Base-by-base conservation (phyloP, 2,329 filamentous ascomycete species). In the Monilinia laxa region DNA sequence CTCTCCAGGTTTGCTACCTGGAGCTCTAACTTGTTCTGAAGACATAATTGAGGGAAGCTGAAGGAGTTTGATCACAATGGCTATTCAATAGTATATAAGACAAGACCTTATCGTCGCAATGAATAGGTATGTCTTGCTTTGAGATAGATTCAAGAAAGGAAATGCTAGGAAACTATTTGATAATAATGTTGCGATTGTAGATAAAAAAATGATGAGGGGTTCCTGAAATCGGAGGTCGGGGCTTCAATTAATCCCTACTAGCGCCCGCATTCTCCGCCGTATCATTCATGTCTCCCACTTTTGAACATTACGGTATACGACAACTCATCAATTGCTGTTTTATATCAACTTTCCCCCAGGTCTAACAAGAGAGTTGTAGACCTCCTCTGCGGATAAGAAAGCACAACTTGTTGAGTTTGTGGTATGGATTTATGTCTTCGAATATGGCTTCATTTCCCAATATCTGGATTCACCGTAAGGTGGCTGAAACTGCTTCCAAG, bases 401-500 rank as follows among this genome's bases (percentile, higher is more conserved):
- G 31, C n/a, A 20, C n/a, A 23, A 38, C 25, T 40, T 12, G 0
- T 12, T 10, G 31, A 25, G 10, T 40, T 16, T 31, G 31, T n/a
- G 12, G n/a, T 52, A 4, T 57, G 6, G 5, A 16, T 31, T 11
- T 12, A 53, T 3, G n/a, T 40, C n/a, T 53, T 55, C 31, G 10
- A 60, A 6, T 35, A 75, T 75, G 72, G 71, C 73, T 20, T 73
- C 83, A 1, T 86, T 94, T 67, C 85, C 86, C 53, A 98, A 98
- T 75, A 79, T 90, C 40, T 98, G 94, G 80, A 87, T 91, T 70
- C 90, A 93, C 71, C 90, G 94, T 60, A 91, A 88, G 72, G 94
- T 98, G 47, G 93, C 93, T 16, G 92, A 96, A 40, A 85, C 87
- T n/a, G 85, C 90, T 1, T 85, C 91, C 16, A 96, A 91, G 79